phyloP scores from a whole-genome alignment of 2,329 filamentous ascomycete species.

The Zymoseptoria tritici region DNA sequence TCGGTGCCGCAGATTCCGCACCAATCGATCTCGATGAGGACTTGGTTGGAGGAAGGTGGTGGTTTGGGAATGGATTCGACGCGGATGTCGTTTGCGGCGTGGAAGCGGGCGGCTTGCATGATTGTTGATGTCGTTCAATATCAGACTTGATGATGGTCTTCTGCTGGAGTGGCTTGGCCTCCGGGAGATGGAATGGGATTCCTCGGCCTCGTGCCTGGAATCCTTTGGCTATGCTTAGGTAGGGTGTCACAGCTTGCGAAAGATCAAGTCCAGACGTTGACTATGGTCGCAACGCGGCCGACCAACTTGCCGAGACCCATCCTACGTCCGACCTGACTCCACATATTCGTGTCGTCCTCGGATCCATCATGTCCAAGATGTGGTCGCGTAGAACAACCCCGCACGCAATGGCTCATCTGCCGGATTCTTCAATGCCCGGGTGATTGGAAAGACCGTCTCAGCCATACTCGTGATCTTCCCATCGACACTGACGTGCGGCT shows the following conservation, averaged over 20 bases:
- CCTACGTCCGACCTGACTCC: not conserved
- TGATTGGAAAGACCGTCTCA: too few relatives aligned
- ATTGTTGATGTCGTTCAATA: not conserved
- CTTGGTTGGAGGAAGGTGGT: conserved; percentile 11
- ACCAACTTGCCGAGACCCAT: not conserved
- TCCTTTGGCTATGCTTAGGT: too few relatives aligned
- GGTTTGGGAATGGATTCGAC: conserved; percentile 22
- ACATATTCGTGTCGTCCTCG: not conserved
- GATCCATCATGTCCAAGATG: not conserved
- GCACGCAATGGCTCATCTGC: not conserved
- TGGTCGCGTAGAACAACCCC: not conserved
- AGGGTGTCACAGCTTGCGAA: too few relatives aligned
- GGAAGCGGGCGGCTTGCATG: conserved; percentile 24
- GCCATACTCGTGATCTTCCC: too few relatives aligned
- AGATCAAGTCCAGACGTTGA: too few relatives aligned
- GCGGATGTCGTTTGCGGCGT: conserved; percentile 20
- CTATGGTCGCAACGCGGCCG: not conserved
- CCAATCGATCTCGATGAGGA: conserved; percentile 20
- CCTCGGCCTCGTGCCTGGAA: too few relatives aligned
- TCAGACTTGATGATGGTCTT: too few relatives aligned
- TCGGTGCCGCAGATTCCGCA: conserved; percentile 24
- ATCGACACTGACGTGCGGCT: too few relatives aligned
- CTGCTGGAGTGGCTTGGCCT: too few relatives aligned
- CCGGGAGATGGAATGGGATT: too few relatives aligned
- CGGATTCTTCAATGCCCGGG: too few relatives aligned